These are phyloP conservation scores for Pistacia vera DNA, from an alignment of 345 rosid genomes.

Conservation along the genomic window DNA sequence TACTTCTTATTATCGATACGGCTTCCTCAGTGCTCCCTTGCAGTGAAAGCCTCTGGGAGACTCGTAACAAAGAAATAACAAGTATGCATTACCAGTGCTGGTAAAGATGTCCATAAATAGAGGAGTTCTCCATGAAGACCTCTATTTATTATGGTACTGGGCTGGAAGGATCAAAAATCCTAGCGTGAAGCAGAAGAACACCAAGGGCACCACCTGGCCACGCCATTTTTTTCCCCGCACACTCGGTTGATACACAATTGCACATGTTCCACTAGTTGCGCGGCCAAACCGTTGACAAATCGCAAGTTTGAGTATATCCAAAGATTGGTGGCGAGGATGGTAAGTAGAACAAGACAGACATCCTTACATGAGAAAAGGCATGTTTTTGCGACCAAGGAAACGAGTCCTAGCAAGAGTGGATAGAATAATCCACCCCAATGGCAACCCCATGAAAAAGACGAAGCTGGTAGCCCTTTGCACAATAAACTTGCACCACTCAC, in stretches of 20 bases:
- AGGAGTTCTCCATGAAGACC: slow-evolving; percentile 49
- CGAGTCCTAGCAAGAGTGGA: slow-evolving; percentile 60
- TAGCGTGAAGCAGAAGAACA: slow-evolving; percentile 37
- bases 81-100: slow-evolving; percentile 34
- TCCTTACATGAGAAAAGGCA: slow-evolving; percentile 45
- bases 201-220: slow-evolving; percentile 46
- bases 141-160: slow-evolving; percentile 41
- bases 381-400: slow-evolving; percentile 60
- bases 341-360: slow-evolving; percentile 43
- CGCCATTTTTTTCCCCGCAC: slow-evolving; percentile 54
- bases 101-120: slow-evolving; percentile 53
- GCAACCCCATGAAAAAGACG: slow-evolving; percentile 63
- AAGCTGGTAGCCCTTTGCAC: slow-evolving; percentile 57
- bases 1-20: slow-evolving; percentile 41
- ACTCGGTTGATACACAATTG: slow-evolving; percentile 48
- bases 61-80: slow-evolving; percentile 39
- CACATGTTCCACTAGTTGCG: slow-evolving; percentile 45
- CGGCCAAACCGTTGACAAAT: slow-evolving; percentile 56
- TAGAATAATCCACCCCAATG: slow-evolving; percentile 51
- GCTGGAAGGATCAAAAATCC: slow-evolving; percentile 54
- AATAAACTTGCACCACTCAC: slow-evolving; percentile 48
- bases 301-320: slow-evolving; percentile 47
- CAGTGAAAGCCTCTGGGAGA: slow-evolving; percentile 56
- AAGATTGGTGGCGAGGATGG: slow-evolving; percentile 42
- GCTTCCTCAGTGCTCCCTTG: slow-evolving; percentile 62